Evolutionary conservation across 345 rosid genomes (phyloP).

Genomic region (Euphorbia tirucalli): DNA sequence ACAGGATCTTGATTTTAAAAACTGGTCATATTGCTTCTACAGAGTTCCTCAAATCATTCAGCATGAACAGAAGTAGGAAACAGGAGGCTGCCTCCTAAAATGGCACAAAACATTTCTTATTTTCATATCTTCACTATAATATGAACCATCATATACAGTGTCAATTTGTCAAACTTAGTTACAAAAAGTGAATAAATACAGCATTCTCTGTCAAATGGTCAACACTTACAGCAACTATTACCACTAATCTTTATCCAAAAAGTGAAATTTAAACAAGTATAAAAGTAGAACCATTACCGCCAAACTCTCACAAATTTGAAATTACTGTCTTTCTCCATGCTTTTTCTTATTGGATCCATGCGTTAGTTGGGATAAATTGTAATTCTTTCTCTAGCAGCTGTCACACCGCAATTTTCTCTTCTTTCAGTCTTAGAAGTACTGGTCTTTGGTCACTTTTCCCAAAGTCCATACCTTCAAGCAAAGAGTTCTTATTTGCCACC

Average conservation of each 20-base stretch:
- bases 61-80: not conserved
- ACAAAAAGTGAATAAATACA: conserved; percentile 18
- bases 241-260: conserved; percentile 3
- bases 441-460: conserved; percentile 54
- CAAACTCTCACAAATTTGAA: not conserved
- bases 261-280: not conserved
- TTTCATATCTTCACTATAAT: conserved; percentile 2
- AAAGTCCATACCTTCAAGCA: conserved; percentile 43
- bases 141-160: conserved; percentile 24
- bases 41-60: too few species aligned
- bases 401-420: conserved; percentile 60
- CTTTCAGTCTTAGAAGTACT: conserved; percentile 62
- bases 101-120: not conserved
- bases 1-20: not conserved
- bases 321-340: not conserved
- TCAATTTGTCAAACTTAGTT: conserved; percentile 11
- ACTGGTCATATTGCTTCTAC: too few species aligned
- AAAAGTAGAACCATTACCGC: conserved; percentile 5
- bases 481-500: conserved; percentile 31
- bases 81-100: not conserved
- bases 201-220: conserved; percentile 7
- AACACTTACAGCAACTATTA: conserved; percentile 3
- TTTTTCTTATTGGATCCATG: conserved; percentile 10
- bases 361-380: not conserved
- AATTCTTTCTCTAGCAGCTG: not conserved